A percentile compares a stretch with the other conserved stretches of the same genome.
These are phyloP conservation scores for Dendrobium huoshanense DNA, from an alignment of 106 monocot genomes.

Conservation along the genomic window DNA sequence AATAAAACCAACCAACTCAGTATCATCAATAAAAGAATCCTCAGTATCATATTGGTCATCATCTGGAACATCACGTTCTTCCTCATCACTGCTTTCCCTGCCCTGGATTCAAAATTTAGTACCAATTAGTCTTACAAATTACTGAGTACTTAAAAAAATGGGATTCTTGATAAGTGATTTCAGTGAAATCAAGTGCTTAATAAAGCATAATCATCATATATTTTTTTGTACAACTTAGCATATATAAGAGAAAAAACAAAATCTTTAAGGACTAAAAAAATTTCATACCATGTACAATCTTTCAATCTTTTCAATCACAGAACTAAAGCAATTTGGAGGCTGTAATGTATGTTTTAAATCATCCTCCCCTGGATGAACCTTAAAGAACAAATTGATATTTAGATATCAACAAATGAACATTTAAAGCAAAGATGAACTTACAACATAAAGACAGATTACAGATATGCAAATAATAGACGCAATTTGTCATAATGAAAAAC, in stretches of 20 bases:
- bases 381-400: slow-evolving; percentile 9
- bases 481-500: neutral
- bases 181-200: neutral
- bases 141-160: neutral
- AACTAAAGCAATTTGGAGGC: slow-evolving; percentile 69
- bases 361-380: slow-evolving; percentile 41
- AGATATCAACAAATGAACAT: neutral
- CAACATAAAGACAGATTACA: neutral
- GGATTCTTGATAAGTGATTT: neutral
- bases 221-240: neutral
- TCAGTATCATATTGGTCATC: slow-evolving; percentile 99
- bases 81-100: slow-evolving; percentile 80
- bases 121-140: neutral
- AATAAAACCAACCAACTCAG: slow-evolving; percentile 75
- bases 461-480: neutral
- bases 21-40: slow-evolving; percentile 97
- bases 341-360: slow-evolving; percentile 58
- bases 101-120: slow-evolving; percentile 40
- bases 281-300: slow-evolving; percentile 80
- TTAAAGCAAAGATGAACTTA: neutral
- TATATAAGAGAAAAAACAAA: neutral
- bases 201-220: neutral
- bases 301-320: slow-evolving; percentile 98
- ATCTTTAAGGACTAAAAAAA: neutral
- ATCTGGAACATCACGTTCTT: slow-evolving; percentile 70